These are phyloP conservation scores for Candida sanyiensis DNA, from an alignment of 805 yeast species.

Conservation along the genomic window DNA sequence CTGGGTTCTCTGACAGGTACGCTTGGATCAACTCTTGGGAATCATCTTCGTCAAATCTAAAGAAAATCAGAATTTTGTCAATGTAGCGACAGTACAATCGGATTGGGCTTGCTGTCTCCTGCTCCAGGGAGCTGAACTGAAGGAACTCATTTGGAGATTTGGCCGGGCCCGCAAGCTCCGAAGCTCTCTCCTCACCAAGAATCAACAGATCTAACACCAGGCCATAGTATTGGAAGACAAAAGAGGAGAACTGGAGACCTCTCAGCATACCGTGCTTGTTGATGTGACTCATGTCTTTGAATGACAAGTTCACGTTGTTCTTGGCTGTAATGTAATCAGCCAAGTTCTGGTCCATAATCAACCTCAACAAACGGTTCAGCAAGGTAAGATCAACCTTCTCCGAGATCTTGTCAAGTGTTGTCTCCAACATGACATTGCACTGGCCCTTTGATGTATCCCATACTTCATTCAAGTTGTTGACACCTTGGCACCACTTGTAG, in stretches of 20 bases:
- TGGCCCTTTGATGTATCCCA: constrained; percentile 79
- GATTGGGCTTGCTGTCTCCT: constrained; percentile 70
- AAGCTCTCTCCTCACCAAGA: constrained; percentile 81
- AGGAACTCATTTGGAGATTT: constrained; percentile 69
- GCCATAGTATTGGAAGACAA: constrained; percentile 87
- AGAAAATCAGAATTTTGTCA: constrained; percentile 75
- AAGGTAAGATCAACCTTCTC: constrained; percentile 88
- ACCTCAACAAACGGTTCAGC: constrained; percentile 70
- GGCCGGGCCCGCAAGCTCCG: constrained; percentile 78
- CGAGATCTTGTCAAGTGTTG: constrained; percentile 60
- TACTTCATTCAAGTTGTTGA: constrained; percentile 68
- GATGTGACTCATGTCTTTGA: constrained; percentile 92
- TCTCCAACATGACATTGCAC: constrained; percentile 78
- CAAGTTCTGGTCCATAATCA: constrained; percentile 81
- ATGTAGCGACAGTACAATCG: constrained; percentile 75
- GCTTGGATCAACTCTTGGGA: constrained; percentile 71
- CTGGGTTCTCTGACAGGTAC: constrained; percentile 78
- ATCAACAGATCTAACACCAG: constrained; percentile 74
- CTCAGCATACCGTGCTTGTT: constrained; percentile 83
- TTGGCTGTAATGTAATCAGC: constrained; percentile 95
- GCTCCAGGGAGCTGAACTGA: constrained; percentile 53
- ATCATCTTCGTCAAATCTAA: constrained; percentile 69
- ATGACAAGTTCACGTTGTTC: constrained; percentile 74
- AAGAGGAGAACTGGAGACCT: constrained; percentile 87
- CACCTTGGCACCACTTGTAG: constrained; percentile 91